These are phyloP conservation scores for Erodium trifolium DNA, from an alignment of 441 rosid genomes.

Conservation along the genomic window DNA sequence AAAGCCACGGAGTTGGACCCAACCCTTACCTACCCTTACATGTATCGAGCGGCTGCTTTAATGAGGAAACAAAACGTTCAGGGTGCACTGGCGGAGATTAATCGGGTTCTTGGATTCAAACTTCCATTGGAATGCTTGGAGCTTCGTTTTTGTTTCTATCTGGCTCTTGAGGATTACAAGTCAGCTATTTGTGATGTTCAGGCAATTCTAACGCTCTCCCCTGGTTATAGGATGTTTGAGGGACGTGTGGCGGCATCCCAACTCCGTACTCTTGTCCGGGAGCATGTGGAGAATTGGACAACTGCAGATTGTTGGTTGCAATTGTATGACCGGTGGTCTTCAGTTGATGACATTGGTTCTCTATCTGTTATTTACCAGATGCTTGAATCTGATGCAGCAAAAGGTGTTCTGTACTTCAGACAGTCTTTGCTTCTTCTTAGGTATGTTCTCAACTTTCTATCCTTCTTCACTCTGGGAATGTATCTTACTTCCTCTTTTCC, in stretches of 20 bases:
- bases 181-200: constrained; percentile 88
- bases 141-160: constrained; percentile 82
- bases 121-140: constrained; percentile 90
- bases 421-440: constrained; percentile 92
- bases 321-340: constrained; percentile 88
- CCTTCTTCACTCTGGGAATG: too few relatives aligned
- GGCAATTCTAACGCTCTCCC: constrained; percentile 81
- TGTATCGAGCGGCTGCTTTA: constrained; percentile 74
- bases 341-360: constrained; percentile 93
- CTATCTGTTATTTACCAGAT: constrained; percentile 97
- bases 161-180: constrained; percentile 75
- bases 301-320: constrained; percentile 99
- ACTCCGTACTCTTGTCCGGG: constrained; percentile 72
- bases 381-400: constrained; percentile 92
- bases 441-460: constrained; percentile 25
- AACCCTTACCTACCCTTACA: constrained; percentile 88
- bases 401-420: constrained; percentile 85
- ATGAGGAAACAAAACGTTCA: constrained; percentile 70
- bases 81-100: constrained; percentile 83
- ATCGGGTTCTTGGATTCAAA: constrained; percentile 80
- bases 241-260: constrained; percentile 89
- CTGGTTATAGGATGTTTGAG: constrained; percentile 81
- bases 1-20: constrained; percentile 85
- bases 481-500: too few relatives aligned
- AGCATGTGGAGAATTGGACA: constrained; percentile 85